Percentiles rank a stretch among this genome's conserved stretches.
phyloP scores from a whole-genome alignment of 441 rosid species.

The Bruguiera hainesii region DNA sequence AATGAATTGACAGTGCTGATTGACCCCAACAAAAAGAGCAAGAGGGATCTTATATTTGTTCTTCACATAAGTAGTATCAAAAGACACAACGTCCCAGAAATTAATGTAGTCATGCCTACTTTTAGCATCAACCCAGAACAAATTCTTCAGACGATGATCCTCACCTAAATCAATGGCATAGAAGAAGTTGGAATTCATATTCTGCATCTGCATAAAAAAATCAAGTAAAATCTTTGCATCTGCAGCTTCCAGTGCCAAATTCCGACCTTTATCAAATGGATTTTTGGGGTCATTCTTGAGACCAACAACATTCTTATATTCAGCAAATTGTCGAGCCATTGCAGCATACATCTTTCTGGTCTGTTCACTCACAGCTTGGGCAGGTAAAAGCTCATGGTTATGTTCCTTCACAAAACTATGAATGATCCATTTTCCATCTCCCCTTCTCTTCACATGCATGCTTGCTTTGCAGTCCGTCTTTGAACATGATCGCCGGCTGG shows the following conservation, averaged over 20 bases:
- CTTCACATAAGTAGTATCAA: slow-evolving; percentile 65
- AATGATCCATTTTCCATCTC: slow-evolving; percentile 83
- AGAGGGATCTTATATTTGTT: slow-evolving; percentile 85
- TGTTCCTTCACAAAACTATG: slow-evolving; percentile 86
- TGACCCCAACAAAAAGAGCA: slow-evolving; percentile 72
- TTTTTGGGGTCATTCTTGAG: slow-evolving; percentile 50
- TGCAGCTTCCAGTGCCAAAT: slow-evolving; percentile 50
- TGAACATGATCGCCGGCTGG: slow-evolving; percentile 66
- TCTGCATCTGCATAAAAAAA: slow-evolving; percentile 59
- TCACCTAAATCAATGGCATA: slow-evolving; percentile 77
- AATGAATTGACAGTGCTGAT: slow-evolving; percentile 79
- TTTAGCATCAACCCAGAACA: slow-evolving; percentile 88
- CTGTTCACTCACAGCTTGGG: slow-evolving; percentile 90
- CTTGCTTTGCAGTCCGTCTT: slow-evolving; percentile 94
- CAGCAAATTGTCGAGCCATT: slow-evolving; percentile 93
- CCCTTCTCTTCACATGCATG: slow-evolving; percentile 89
- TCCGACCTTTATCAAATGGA: slow-evolving; percentile 61
- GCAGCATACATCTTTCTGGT: slow-evolving; percentile 87
- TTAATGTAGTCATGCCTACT: slow-evolving; percentile 67
- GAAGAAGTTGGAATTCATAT: slow-evolving; percentile 70
- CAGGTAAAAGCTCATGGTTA: slow-evolving; percentile 85
- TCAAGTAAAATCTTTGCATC: slow-evolving; percentile 64
- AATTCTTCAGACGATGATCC: slow-evolving; percentile 68
- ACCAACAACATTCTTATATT: slow-evolving; percentile 74
- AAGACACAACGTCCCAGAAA: slow-evolving; percentile 74